Evolutionary conservation across 192 early-diverging fungal genomes (phyloP).

Genomic region (Obelidium mucronatum): DNA sequence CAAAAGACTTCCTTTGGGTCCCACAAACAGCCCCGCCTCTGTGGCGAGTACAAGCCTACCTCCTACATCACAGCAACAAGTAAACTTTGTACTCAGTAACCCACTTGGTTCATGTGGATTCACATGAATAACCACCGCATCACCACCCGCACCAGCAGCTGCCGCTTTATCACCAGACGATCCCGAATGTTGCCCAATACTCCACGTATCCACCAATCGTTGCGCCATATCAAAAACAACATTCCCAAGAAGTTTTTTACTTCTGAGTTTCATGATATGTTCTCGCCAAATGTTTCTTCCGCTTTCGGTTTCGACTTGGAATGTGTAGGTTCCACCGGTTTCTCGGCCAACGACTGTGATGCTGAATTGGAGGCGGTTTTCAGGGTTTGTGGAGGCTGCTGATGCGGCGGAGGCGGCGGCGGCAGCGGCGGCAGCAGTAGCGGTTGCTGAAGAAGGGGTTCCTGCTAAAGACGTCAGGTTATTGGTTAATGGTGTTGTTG

Average conservation of each 20-base stretch:
- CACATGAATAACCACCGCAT: background rate
- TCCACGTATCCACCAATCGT: conserved; percentile 9
- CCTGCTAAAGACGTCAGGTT: background rate
- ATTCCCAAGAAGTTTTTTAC: conserved; percentile 32
- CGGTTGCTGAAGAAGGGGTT: background rate
- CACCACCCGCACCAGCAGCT: background rate
- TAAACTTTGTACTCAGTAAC: background rate
- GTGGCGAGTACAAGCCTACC: conserved; percentile 80
- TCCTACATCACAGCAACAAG: conserved; percentile 47
- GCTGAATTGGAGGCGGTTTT: conserved; percentile 15
- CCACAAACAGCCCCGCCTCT: conserved; percentile 84
- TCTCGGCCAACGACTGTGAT: conserved; percentile 15
- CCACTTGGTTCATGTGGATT: too few species aligned
- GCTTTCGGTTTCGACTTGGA: conserved; percentile 78
- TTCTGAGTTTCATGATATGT: conserved; percentile 69
- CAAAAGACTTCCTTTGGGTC: conserved; percentile 61
- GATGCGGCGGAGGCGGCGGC: too few species aligned
- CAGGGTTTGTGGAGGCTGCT: background rate
- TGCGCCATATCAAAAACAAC: conserved; percentile 35
- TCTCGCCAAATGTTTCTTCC: conserved; percentile 86
- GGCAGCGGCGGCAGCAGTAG: background rate
- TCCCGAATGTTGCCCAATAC: background rate
- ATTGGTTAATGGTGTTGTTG: background rate
- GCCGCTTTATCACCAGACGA: background rate
- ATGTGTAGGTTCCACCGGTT: conserved; percentile 68